Conservation (phyloP, 1,284 basidiomycete species). For the Leccinum ponderosum region DNA sequence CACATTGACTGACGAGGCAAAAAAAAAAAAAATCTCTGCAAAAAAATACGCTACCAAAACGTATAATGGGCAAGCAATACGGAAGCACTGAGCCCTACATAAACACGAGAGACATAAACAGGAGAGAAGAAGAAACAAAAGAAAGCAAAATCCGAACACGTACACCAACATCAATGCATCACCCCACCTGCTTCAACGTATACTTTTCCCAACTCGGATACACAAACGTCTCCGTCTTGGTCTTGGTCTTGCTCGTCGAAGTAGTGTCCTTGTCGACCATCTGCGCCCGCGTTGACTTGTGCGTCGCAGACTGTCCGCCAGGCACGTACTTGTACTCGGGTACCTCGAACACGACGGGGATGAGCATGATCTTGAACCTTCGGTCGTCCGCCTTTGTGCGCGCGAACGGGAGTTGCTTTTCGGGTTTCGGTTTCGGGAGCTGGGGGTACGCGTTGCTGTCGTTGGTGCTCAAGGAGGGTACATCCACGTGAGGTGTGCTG, state of each 20-base stretch:
- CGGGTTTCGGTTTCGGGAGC: conserved; percentile 39
- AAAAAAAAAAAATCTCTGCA: not conserved
- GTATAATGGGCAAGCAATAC: not conserved
- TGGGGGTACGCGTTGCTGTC: conserved; percentile 16
- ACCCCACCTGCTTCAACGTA: conserved; percentile 43
- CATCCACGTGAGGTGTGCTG: conserved; percentile 9
- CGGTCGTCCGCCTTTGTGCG: conserved; percentile 48
- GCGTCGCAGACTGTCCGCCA: conserved; percentile 19
- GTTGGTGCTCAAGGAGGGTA: conserved; percentile 16
- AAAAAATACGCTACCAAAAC: not conserved
- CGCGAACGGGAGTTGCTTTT: conserved; percentile 50
- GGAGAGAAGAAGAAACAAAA: no score
- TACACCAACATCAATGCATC: not conserved
- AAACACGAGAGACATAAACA: no score
- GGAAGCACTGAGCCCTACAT: not conserved
- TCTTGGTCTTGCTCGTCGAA: not conserved
- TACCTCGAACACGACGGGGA: conserved; percentile 45
- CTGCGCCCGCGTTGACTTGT: conserved; percentile 28
- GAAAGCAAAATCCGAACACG: not conserved
- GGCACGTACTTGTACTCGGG: conserved; percentile 23
- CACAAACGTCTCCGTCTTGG: conserved; percentile 40
- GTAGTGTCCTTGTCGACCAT: conserved; percentile 40
- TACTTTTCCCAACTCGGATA: conserved; percentile 68
- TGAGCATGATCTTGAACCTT: conserved; percentile 50
- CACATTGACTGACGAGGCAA: not conserved